Evolutionary conservation across 305 asterid species (phyloP), one percentile per base, ranked within the genome.

Genomic region (Rubia peregrina): DNA sequence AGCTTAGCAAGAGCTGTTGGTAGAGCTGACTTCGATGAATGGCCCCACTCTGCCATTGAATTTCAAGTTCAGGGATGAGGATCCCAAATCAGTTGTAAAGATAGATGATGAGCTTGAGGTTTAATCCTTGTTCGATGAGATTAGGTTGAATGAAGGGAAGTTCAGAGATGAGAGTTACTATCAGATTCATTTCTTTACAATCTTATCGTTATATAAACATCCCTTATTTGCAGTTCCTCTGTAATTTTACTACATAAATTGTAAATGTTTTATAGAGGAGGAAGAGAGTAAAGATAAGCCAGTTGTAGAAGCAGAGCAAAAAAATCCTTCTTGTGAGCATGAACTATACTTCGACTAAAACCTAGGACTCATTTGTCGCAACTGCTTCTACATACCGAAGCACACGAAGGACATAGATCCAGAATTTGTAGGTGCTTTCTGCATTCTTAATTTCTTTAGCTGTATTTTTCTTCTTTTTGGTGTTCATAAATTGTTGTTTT

Each of bases 21-120:
- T 10, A 43, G 48, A 43, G 48, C 11, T 2, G 11, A 0, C 48
- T 43, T 6, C 9, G 48, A 0, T 0, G 48, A 43, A 43, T 6
- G 48, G 7, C 1, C 48, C 48, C 48, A 43, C 9, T 2, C 48
- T 79, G 41, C 84, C 90, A 0, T 24, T 22, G 73, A 87, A 79
- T 71, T 85, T 87, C 69, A 55, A 1, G 56, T 85, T 87, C 41
- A 84, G 79, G 19, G 86, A 85, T 40, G 88, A 82, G 69, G 71
- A 62, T 43, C 81, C 76, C 33, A 26, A 78, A 69, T 46, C 51
- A 38, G 75, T 48, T 22, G 88, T 78, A 36, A 72, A 78, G 67
- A 77, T 89, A 14, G 85, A 80, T 38, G 4, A 19, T 2, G 89
- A 82, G 16, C 74, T 49, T 5, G 77, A 73, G 79, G 19, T 74